Percentiles rank a stretch among this genome's conserved stretches.
These are phyloP conservation scores for Amanita thiersii DNA, from an alignment of 768 basidiomycete genomes.

Conservation along the genomic window DNA sequence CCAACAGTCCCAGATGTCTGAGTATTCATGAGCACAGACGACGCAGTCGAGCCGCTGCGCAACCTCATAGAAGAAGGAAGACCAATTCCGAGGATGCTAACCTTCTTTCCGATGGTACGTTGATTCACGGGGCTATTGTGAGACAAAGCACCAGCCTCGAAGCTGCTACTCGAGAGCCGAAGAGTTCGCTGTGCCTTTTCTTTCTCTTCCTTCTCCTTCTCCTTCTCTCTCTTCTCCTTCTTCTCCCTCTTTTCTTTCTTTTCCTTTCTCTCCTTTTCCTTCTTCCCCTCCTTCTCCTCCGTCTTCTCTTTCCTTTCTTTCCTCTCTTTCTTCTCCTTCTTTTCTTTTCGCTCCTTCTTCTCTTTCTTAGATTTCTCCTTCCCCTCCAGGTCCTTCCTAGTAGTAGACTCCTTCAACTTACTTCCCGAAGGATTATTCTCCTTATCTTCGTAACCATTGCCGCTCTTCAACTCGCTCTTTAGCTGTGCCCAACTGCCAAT, in stretches of 20 bases:
- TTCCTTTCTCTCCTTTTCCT: slow-evolving; percentile 22
- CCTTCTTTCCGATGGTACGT: slow-evolving; percentile 45
- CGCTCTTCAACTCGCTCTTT: slow-evolving; percentile 18
- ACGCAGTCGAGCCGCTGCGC: slow-evolving; percentile 32
- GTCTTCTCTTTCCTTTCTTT: slow-evolving; percentile 19
- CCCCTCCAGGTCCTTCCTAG: slow-evolving; percentile 25
- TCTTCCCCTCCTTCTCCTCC: slow-evolving; percentile 18
- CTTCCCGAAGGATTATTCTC: slow-evolving; percentile 10
- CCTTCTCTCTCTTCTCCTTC: slow-evolving; percentile 19
- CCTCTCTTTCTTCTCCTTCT: slow-evolving; percentile 17
- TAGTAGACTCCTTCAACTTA: slow-evolving; percentile 13
- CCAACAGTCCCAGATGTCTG: slow-evolving; percentile 5
- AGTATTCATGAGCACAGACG: slow-evolving; percentile 16
- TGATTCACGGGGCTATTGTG: slow-evolving; percentile 22
- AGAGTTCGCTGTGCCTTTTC: slow-evolving; percentile 24
- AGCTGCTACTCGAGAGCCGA: slow-evolving; percentile 52
- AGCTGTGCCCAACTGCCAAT: slow-evolving; percentile 69
- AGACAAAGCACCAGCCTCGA: slow-evolving; percentile 52
- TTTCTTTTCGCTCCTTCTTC: slow-evolving; percentile 16
- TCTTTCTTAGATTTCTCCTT: slow-evolving; percentile 18
- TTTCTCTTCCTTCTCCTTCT: slow-evolving; percentile 17
- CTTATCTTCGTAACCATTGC: slow-evolving; percentile 24
- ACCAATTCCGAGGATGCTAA: slow-evolving; percentile 56
- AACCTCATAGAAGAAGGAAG: slow-evolving; percentile 47
- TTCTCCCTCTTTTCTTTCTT: slow-evolving; percentile 14